A percentile compares a stretch with the other conserved stretches of the same genome.
phyloP scores from a whole-genome alignment of 2,329 filamentous ascomycete genomes.

The Colletotrichum euphorbiae region DNA sequence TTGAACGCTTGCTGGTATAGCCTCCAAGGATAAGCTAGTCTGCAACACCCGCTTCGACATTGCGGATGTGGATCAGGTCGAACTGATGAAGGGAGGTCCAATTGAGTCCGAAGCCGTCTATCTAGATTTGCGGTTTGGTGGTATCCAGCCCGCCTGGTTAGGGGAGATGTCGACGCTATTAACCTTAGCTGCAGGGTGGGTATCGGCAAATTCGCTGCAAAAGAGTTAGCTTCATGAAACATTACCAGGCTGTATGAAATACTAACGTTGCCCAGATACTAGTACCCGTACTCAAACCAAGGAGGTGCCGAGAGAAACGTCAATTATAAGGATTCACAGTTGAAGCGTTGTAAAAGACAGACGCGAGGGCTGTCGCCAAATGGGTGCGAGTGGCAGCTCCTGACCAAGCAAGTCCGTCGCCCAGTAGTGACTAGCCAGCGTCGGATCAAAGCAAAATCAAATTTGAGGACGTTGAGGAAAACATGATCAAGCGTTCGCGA shows the following conservation, averaged over 20 bases:
- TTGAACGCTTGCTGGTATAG: slow-evolving; percentile 60
- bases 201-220: slow-evolving; percentile 59
- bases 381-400: background rate
- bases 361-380: background rate
- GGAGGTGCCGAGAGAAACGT: slow-evolving; percentile 7
- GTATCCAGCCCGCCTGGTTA: slow-evolving; percentile 65
- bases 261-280: slow-evolving; percentile 1
- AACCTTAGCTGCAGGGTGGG: slow-evolving; percentile 56
- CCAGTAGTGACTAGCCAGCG: slow-evolving; percentile 1
- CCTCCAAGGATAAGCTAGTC: slow-evolving; percentile 57
- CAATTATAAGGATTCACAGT: background rate
- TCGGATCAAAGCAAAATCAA: background rate
- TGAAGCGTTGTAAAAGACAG: background rate
- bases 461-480: background rate
- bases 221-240: background rate
- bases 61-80: slow-evolving; percentile 69
- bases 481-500: background rate
- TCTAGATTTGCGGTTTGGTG: slow-evolving; percentile 71
- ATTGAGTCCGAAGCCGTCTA: slow-evolving; percentile 69
- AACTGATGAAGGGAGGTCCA: slow-evolving; percentile 63
- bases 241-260: background rate
- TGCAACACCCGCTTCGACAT: slow-evolving; percentile 63
- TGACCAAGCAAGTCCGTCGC: background rate
- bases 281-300: background rate
- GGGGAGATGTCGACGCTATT: slow-evolving; percentile 67